Base-by-base conservation (phyloP, 768 basidiomycete genomes). In the Daedalea quercina region DNA sequence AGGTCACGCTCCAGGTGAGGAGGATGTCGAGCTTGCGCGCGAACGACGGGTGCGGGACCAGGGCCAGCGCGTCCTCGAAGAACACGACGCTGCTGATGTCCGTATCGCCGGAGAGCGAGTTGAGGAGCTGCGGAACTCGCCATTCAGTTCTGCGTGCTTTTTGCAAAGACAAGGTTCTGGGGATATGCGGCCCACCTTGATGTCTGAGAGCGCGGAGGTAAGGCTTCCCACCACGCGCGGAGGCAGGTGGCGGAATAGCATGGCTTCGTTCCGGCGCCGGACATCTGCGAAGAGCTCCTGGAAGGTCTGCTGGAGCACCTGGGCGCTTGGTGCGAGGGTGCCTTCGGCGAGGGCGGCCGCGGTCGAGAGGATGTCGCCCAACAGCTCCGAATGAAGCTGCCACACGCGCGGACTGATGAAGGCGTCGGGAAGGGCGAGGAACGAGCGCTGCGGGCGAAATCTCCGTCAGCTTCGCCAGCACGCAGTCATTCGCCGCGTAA, bases 1-100 rank as follows among this genome's bases (percentile, higher is more conserved):
- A 79, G 0, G 89, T 88, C 24, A 91, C 81, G 59, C 81, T 80
- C 90, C 90, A 93, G 0, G 86, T 86, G 9, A 92, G 74, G 2
- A 91, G 73, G 49, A 83, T 76, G 57, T 87, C 81, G 17, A 91
- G 76, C 62, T 90, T 89, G 53, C 78, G 77, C n/a, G 74, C 68
- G 60, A 90, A 87, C 11, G 67, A 63, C 12, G 70, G 61, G 20
- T 69, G 62, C 50, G 75, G 50, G 24, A 66, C 63, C 2, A 65
- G 63, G 25, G 70, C 63, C 2, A 65, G 63, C 24, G 70, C 71
- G 9, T 73, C 72, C 7, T 77, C 72, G 57, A 91, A 87, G 63
- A 85, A 88, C 1, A 66, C 52, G 28, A 88, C 68, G 7, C 71
- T 66, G 23, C 73, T 68, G 60, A 93, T 73, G 57, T 85, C 78